Evolutionary conservation across 1,139 yeast species (phyloP), one percentile per base, ranked within the genome.

Genomic region (Saccharomyces hybrid): DNA sequence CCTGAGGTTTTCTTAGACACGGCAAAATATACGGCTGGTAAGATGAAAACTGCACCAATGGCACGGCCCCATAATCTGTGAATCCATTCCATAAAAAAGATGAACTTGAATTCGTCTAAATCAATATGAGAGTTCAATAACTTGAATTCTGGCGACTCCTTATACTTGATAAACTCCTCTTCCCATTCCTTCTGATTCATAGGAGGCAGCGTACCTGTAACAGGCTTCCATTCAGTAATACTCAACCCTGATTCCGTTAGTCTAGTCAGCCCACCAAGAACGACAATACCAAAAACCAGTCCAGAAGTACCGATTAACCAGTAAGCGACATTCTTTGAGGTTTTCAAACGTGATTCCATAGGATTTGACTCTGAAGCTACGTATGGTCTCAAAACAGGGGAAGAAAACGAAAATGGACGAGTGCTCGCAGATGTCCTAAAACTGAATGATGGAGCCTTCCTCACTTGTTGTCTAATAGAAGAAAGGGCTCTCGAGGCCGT

Each of bases 211-310:
- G 95, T 74, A 46, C 99, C 99, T 0, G 99, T 90, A 32, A 95
- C 91, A 0, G 99, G 99, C 69, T 84, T 88, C 99, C 99, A 95
- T 71, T 95, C 99, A 1, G 99, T 93, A 67, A 95, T 95, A 50
- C 96, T 88, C 51, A 95, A 76, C 0, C 99, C 99, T 1, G 96
- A 88, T 68, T 95, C 99, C 0, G 99, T 95, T 50, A 95, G 76
- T 64, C 99, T 79, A 0, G 99, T 95, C 52, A 95, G 77, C 0
- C 99, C 99, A 51, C 99, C 99, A 5, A 95, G 76, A n/a, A 95
- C 85, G 14, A 93, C 98, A 57, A 95, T 95, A 47, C 96, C 96
- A 70, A 93, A 93, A 2, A 95, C 96, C 29, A 93, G 75, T 1
- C 88, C 85, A 1, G 98, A 88, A 1, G 95, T 85, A n/a, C 95